Evolutionary conservation across 345 rosid genomes (phyloP), one percentile per base, ranked within the genome.

Genomic region (Camelina laxa): DNA sequence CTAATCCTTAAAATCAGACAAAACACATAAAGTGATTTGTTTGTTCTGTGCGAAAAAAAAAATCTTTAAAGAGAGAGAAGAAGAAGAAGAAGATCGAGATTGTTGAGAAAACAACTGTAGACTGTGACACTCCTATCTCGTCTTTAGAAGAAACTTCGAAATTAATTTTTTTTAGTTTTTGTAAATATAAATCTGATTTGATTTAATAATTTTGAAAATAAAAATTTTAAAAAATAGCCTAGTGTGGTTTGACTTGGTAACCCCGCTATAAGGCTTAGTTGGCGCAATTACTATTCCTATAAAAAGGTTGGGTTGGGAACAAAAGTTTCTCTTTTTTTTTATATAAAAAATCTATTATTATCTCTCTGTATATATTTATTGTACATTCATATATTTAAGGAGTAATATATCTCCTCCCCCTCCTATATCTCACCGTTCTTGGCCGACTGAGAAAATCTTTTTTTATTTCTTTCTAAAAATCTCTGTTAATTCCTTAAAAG

Each of bases 91-190:
- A 61, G 62, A 49, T 70, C 67, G 38, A 60, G 79, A 56, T 50
- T 78, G 80, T 79, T 75, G 81, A 82, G 76, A 62, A 77, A 67
- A 73, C 80, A 78, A 72, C 70, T 50, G 60, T 68, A 67, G 74
- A 66, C 80, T 74, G 61, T 50, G 71, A 72, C 73, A 67, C 81
- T 60, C 56, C 38, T 76, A 54, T 72, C 62, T 66, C 33, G 45
- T 69, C 59, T 64, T 62, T 27, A 38, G 44, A 47, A 35, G 70
- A 55, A 64, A 69, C 60, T 76, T 75, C 57, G n/a, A 68, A 75
- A 17, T 27, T 27, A 27, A 3, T 27, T 27, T 3, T 27, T 4
- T 3, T 27, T 27, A 3, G 4, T 27, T 27, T 27, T 27, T 22
- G 24, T 22, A 22, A 27, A 27, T 41, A 63, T 15, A 12, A 17